Conservation (phyloP, 257 asterid genomes). For the Pogostemon cablin region DNA sequence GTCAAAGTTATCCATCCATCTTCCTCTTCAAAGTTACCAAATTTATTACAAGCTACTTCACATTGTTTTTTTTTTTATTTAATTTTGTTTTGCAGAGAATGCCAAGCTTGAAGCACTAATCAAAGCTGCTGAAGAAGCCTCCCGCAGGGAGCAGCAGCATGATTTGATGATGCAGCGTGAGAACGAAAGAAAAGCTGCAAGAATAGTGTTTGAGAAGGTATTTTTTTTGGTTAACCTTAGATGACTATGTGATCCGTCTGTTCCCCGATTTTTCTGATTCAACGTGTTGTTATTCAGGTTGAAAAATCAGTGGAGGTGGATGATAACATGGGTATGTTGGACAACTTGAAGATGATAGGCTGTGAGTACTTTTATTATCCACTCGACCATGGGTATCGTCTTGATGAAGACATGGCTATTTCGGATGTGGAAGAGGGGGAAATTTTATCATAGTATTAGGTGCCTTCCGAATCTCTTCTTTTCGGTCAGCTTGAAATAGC, state of each 20-base stretch:
- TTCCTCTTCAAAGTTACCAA: not conserved
- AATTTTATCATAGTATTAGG: constrained; percentile 34
- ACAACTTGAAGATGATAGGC: constrained; percentile 53
- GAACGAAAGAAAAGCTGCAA: constrained; percentile 65
- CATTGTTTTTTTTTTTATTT: not conserved
- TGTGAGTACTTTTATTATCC: constrained; percentile 30
- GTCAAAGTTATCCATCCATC: not conserved
- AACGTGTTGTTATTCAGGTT: constrained; percentile 41
- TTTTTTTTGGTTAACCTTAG: not conserved
- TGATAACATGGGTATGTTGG: constrained; percentile 40
- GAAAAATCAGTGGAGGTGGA: constrained; percentile 49
- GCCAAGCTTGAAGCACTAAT: constrained; percentile 63
- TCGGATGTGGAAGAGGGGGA: constrained; percentile 65
- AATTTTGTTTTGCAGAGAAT: constrained; percentile 50
- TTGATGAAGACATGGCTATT: constrained; percentile 37
- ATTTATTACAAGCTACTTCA: not conserved
- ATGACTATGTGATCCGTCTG: too few relatives aligned
- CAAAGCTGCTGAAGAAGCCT: constrained; percentile 61
- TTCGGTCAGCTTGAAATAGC: too few relatives aligned
- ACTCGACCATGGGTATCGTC: constrained; percentile 31
- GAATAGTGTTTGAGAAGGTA: constrained; percentile 66
- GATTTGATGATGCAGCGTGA: constrained; percentile 46
- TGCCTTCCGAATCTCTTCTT: too few relatives aligned
- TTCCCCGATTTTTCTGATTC: not conserved
- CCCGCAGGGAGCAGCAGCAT: constrained; percentile 38